These are phyloP conservation scores for Penicillium decumbens DNA, from an alignment of 2,329 filamentous ascomycete species.

Conservation along the genomic window DNA sequence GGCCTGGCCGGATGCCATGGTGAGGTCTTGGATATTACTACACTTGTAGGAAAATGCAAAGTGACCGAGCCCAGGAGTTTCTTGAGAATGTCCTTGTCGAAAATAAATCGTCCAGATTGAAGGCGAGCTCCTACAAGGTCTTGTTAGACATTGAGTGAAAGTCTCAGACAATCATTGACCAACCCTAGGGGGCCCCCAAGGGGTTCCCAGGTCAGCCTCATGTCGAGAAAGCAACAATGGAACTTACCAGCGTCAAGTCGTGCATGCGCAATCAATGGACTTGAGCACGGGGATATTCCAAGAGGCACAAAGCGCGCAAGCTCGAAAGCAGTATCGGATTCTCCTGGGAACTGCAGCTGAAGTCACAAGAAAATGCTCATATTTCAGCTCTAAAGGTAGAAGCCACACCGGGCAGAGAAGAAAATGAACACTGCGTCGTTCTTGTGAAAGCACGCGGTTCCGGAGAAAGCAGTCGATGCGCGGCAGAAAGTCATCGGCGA, in stretches of 20 bases:
- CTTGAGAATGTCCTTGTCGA: neutral
- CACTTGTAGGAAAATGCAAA: neutral
- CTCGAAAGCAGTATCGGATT: neutral
- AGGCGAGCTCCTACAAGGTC: neutral
- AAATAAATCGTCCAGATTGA: neutral
- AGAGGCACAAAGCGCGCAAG: neutral
- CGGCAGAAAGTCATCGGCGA: slow-evolving; percentile 5
- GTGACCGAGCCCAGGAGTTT: neutral
- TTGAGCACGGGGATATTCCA: neutral
- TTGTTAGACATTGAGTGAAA: neutral
- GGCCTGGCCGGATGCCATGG: slow-evolving; percentile 33
- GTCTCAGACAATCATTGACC: neutral
- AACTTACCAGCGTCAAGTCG: neutral
- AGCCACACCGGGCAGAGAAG: neutral
- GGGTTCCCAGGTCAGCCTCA: neutral
- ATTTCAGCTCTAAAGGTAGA: neutral
- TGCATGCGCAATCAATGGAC: neutral
- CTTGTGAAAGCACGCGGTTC: neutral
- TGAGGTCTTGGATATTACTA: neutral
- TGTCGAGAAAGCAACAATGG: neutral
- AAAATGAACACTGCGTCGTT: neutral
- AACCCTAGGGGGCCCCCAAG: too few species aligned
- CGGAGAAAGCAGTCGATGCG: slow-evolving; percentile 2
- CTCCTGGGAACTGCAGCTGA: neutral
- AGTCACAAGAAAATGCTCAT: neutral